Base-by-base conservation (phyloP, 768 basidiomycete genomes). In the Phaffia australis region DNA sequence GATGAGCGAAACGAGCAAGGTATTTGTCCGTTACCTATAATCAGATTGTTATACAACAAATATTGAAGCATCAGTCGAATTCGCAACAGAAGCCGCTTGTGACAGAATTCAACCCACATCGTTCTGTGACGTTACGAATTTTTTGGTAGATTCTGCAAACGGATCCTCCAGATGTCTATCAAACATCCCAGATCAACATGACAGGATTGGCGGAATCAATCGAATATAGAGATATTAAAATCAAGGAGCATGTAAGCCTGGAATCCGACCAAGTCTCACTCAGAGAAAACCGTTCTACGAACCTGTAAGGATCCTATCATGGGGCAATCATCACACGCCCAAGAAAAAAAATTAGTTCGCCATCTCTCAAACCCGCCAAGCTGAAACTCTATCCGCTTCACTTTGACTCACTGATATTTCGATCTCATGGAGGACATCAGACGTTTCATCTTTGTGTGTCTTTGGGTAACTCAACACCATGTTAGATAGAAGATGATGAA, bases 101-200 rank as follows among this genome's bases (percentile, higher is more conserved):
- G n/a, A n/a, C 21, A 62, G 48, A 16, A 21, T 3, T 19, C 32
- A 55, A 66, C 66, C 18, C 27, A 67, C 66, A 9, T 23, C 49
- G 32, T 68, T 68, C 32, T 68, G 66, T 47, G 66, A 52, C 11
- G 46, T 47, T 4, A 68, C 66, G 30, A 63, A 68, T 7, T 32
- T 48, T 49, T 59, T 48, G 25, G 66, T 68, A 29, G 52, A 56
- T 2, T 62, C 23, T 30, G 60, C 66, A n/a, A 68, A 63, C 1
- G 66, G 27, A 32, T 68, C 66, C 48, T 68, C 66, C 32, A 68
- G 61, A 29, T 68, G 57, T 48, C 66, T 66, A 55, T n/a, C 5
- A 16, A 14, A 35, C 3, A 6, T 3, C 21, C 48, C 49, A 18
- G 48, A 7, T 7, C n/a, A 35, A 29, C 1, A 42, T 27, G 35